Base-by-base conservation (phyloP, 163 green algal genomes). In the Scenedesmus sp. region DNA sequence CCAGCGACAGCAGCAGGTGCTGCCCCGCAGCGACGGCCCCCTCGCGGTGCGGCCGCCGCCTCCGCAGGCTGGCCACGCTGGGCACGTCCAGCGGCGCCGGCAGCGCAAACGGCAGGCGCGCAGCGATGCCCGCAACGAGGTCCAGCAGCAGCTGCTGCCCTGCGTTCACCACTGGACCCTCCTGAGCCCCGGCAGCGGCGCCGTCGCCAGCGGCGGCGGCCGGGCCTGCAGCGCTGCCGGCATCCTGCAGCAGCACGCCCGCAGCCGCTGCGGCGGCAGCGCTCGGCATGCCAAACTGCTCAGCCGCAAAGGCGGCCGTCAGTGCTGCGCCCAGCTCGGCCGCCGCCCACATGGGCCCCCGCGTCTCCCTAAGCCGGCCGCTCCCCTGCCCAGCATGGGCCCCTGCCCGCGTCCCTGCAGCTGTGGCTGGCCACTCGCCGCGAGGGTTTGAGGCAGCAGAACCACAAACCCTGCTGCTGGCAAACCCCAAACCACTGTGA, bases 331-430 rank as follows among this genome's bases (percentile, higher is more conserved):
- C 84, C 20, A 89, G 30, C 43, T 89, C 84, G 30, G 65, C 84
- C 24, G 84, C 84, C 26, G 84, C 84, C 84, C 84, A 84, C 85
- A 90, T 90, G 16, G 85, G 44, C 0, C 68, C 85, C n/a, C 82
- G 26, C 2, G 35, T 56, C 35, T 49, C 40, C 12, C n/a, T 24
- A 49, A 35, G n/a, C 33, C 53, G 26, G 80, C 46, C 33, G 26
- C 13, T 26, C 44, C 33, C 4, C 24, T 80, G 43, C 44, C 24
- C 80, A 44, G 22, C 46, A 2, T 1, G 12, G 35, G 18, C 12
- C 7, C 9, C 35, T 26, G 33, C 2, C 73, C 13, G 9, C 43
- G 4, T 13, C 24, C 16, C 30, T 49, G 80, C 80, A 18, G 43
- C 80, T 68, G 80, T 43, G 26, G 24, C 35, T 44, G 72, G 20